A percentile compares a stretch with the other conserved stretches of the same genome.
These are phyloP conservation scores for Elsinoe batatas DNA, from an alignment of 2,329 filamentous ascomycete species.

Conservation along the genomic window DNA sequence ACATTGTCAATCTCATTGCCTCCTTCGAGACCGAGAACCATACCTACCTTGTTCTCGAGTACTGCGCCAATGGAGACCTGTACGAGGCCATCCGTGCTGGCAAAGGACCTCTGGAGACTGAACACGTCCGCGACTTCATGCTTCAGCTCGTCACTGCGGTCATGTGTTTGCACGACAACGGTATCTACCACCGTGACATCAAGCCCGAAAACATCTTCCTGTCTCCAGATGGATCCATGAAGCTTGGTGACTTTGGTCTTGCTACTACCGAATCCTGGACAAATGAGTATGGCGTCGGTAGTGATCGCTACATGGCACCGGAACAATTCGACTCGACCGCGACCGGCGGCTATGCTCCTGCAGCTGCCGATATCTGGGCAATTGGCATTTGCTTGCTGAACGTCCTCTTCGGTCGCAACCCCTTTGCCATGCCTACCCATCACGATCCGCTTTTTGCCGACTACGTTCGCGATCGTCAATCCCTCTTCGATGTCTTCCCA, in stretches of 20 bases:
- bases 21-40: constrained; percentile 89
- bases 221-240: constrained; percentile 75
- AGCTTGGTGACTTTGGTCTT: constrained; percentile 92
- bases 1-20: constrained; percentile 86
- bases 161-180: constrained; percentile 79
- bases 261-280: constrained; percentile 86
- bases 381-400: constrained; percentile 95
- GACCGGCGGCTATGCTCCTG: constrained; percentile 70
- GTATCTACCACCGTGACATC: constrained; percentile 93
- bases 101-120: constrained; percentile 82
- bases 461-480: constrained; percentile 87
- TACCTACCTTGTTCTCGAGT: constrained; percentile 86
- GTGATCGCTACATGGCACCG: constrained; percentile 97
- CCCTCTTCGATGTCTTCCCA: constrained; percentile 93
- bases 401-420: constrained; percentile 92
- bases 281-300: constrained; percentile 85
- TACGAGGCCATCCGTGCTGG: constrained; percentile 93
- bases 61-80: constrained; percentile 86
- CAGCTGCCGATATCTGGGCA: constrained; percentile 91
- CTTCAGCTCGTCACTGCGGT: constrained; percentile 83
- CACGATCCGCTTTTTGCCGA: constrained; percentile 90
- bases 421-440: constrained; percentile 81
- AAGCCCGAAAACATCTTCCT: constrained; percentile 99
- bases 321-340: constrained; percentile 90
- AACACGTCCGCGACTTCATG: constrained; percentile 97